Percentiles rank a stretch among this genome's conserved stretches.
These are phyloP conservation scores for Bathelium albidoporum DNA, from an alignment of 495 filamentous ascomycete species.

Conservation along the genomic window DNA sequence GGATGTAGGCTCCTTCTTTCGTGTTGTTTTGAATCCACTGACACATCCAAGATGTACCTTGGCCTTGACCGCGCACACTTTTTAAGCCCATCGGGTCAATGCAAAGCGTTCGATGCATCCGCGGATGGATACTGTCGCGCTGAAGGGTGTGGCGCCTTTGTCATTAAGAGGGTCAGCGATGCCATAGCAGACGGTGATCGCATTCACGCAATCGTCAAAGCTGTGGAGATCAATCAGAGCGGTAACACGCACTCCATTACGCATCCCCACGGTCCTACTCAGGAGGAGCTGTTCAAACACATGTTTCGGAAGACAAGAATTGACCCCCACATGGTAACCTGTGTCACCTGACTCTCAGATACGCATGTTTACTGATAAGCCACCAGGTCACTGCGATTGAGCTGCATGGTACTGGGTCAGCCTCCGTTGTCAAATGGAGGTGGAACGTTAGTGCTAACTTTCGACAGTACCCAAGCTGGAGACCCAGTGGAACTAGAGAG, in stretches of 20 bases:
- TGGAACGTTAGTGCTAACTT: not conserved
- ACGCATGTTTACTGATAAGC: not conserved
- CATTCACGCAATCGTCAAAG: constrained; percentile 18
- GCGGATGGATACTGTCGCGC: constrained; percentile 13
- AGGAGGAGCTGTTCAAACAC: constrained; percentile 7
- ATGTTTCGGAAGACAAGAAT: constrained; percentile 10
- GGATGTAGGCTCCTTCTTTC: constrained; percentile 5
- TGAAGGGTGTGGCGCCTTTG: constrained; percentile 5
- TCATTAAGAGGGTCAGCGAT: constrained; percentile 6
- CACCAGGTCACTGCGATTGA: not conserved
- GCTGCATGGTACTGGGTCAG: constrained; percentile 3
- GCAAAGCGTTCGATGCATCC: constrained; percentile 8
- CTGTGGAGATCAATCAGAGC: constrained; percentile 6
- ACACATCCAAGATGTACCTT: constrained; percentile 8
- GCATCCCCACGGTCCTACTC: constrained; percentile 6
- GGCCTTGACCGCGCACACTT: constrained; percentile 3
- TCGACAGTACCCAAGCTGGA: constrained; percentile 29
- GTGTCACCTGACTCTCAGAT: not conserved
- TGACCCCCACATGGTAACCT: constrained; percentile 2
- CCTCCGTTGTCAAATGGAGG: not conserved
- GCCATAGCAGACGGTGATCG: constrained; percentile 8
- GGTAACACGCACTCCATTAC: constrained; percentile 7
- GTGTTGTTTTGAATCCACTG: constrained; percentile 26
- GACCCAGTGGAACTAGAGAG: constrained; percentile 29
- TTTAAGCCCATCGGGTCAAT: constrained; percentile 6